Base-by-base conservation (phyloP, 2,329 filamentous ascomycete species). In the Calycina marina region DNA sequence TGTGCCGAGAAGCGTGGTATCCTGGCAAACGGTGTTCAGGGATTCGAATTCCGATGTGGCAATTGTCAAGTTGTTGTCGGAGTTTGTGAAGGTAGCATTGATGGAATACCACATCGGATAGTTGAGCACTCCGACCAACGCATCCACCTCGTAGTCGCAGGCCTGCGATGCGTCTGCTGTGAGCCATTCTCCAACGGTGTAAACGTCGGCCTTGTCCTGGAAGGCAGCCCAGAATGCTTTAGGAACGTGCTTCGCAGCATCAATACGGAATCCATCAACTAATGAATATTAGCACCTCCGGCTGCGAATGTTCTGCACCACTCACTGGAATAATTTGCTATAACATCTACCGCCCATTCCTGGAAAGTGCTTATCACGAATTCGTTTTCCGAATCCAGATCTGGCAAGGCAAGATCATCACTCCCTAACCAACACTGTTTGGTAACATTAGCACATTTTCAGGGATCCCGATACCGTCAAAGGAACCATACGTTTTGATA, bases 91-190 rank as follows among this genome's bases (percentile, higher is more conserved):
- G n/a, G n/a, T 9, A 9, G 20, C n/a, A 22, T 22, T 22, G 20
- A 9, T 22, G 20, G n/a, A 4, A 4, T n/a, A 18, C 17, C 3
- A 69, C 43, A 57, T 51, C 0, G 69, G 61, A 41, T 74, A 78
- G 54, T 78, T 73, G 38, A 77, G 53, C 17, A 77, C 51, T 10
- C 70, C 71, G n/a, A 60, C 59, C 56, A 76, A 62, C 34, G 61
- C 51, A 29, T 58, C 52, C 8, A n/a, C 8, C 26, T 70, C 61
- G 45, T 72, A 77, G 6, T 60, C 61, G 13, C 60, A 70, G 63
- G 25, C 60, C 58, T 57, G 73, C 59, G 50, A 38, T 1, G 66
- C 59, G 40, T 66, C 56, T 16, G 68, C 69, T 18, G 70, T 58
- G 31, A 60, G 65, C 3, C 76, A 69, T 46, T 78, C 73, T 6